Conservation (phyloP, 2,329 filamentous ascomycete genomes). For the Aspergillus ibericus region DNA sequence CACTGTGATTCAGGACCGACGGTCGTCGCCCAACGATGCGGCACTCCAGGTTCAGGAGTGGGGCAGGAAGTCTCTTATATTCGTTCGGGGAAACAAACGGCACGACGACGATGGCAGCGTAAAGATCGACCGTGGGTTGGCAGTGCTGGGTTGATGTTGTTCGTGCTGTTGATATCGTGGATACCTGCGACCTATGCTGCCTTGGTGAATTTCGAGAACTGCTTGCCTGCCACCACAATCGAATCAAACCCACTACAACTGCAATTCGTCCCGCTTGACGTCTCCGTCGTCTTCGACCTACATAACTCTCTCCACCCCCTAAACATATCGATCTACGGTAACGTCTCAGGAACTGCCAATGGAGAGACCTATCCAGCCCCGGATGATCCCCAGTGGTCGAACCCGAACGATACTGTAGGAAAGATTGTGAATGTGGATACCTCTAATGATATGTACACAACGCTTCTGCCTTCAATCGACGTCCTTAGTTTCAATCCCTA, state of each 20-base stretch:
- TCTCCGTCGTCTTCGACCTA: conserved; percentile 73
- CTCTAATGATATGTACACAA: conserved; percentile 64
- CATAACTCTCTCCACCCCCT: conserved; percentile 63
- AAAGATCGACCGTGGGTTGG: conserved; percentile 9
- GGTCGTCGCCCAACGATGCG: conserved; percentile 11
- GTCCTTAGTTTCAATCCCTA: conserved; percentile 77
- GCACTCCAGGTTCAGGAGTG: conserved; percentile 6
- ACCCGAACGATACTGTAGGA: conserved; percentile 63
- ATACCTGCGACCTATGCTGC: conserved; percentile 59
- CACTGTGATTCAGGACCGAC: conserved; percentile 14
- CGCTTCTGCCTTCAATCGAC: conserved; percentile 69
- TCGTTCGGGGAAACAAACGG: conserved; percentile 23
- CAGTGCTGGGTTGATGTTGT: conserved; percentile 17
- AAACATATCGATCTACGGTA: conserved; percentile 81
- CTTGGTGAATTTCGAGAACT: conserved; percentile 79
- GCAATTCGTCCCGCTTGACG: conserved; percentile 75
- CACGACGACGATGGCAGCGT: conserved; percentile 21
- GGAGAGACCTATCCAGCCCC: conserved; percentile 57
- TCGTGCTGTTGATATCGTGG: conserved; percentile 25
- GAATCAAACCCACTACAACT: conserved; percentile 62
- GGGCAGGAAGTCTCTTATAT: conserved; percentile 13
- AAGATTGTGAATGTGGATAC: conserved; percentile 72
- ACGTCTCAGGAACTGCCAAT: conserved; percentile 73
- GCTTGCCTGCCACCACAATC: conserved; percentile 62
- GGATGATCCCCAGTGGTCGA: conserved; percentile 60